Conservation (phyloP, 225 moss, liverwort and hornwort genomes). For the Straminergon stramineum region DNA sequence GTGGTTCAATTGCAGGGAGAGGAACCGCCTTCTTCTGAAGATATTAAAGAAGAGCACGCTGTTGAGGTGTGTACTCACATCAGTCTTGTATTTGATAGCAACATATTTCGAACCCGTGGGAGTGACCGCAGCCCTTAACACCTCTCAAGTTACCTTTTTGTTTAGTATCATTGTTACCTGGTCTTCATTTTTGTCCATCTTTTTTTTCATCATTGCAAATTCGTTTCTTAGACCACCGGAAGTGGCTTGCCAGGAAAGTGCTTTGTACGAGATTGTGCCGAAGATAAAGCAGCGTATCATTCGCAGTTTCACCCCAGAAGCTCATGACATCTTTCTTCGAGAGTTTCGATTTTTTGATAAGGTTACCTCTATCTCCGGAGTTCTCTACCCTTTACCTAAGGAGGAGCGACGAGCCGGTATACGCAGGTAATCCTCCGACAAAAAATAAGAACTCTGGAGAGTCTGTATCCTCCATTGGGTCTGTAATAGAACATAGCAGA, state of each 20-base stretch:
- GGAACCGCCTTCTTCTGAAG: conserved; percentile 67
- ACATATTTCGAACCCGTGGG: neutral
- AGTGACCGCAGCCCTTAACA: neutral
- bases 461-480: neutral
- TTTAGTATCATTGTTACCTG: neutral
- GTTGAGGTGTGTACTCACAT: conserved; percentile 21
- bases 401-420: conserved; percentile 75
- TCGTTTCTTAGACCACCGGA: neutral
- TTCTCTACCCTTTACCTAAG: conserved; percentile 68
- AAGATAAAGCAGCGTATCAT: conserved; percentile 71
- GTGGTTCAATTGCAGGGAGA: conserved; percentile 43
- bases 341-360: conserved; percentile 81
- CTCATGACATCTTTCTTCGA: conserved; percentile 53
- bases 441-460: neutral
- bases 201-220: neutral
- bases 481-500: neutral
- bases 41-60: conserved; percentile 50
- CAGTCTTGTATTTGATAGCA: neutral
- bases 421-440: conserved; percentile 31
- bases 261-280: conserved; percentile 70
- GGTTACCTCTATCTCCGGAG: conserved; percentile 82
- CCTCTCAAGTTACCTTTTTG: neutral
- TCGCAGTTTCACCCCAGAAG: conserved; percentile 68
- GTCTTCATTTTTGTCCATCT: neutral
- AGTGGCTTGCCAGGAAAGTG: conserved; percentile 40